A percentile compares a stretch with the other conserved stretches of the same genome.
Evolutionary conservation across 2,329 filamentous ascomycete genomes (phyloP).

Genomic region (Diaporthe caulivora): DNA sequence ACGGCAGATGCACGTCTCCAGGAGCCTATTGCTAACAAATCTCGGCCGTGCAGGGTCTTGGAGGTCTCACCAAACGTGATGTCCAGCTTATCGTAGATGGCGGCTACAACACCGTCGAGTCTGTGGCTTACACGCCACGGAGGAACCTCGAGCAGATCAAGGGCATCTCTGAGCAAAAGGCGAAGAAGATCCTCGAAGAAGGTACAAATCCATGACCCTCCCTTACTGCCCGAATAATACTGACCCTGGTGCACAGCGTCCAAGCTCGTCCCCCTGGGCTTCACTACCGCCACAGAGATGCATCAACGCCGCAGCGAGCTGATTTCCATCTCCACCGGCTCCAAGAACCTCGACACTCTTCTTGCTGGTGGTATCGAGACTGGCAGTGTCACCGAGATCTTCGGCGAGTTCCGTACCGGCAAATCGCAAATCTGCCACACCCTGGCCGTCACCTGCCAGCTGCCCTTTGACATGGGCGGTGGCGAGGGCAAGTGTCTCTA

Average conservation of each 20-base stretch:
- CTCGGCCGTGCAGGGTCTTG: constrained; percentile 75
- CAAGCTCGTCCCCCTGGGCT: constrained; percentile 98
- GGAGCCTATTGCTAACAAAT: not conserved
- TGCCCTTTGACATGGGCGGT: constrained; percentile 98
- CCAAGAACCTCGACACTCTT: constrained; percentile 95
- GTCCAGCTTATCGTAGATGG: constrained; percentile 93
- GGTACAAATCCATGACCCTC: constrained; percentile 73
- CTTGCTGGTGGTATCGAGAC: constrained; percentile 96
- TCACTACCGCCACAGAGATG: constrained; percentile 99
- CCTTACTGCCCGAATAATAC: not conserved
- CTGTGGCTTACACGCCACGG: constrained; percentile 90
- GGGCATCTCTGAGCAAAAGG: constrained; percentile 97
- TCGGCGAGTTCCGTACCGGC: constrained; percentile 97
- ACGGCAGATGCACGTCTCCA: not conserved
- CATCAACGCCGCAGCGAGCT: constrained; percentile 95
- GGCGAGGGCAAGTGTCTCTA: constrained; percentile 99
- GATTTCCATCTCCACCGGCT: constrained; percentile 97
- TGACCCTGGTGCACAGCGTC: constrained; percentile 70
- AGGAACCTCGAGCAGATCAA: constrained; percentile 94
- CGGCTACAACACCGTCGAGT: constrained; percentile 95
- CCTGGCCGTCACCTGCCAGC: constrained; percentile 95
- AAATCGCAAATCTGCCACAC: constrained; percentile 99
- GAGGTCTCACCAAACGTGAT: constrained; percentile 92
- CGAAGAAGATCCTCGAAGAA: constrained; percentile 89
- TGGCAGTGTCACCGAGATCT: constrained; percentile 97